phyloP scores from a whole-genome alignment of 768 basidiomycete species.

The Boletus huronensis region DNA sequence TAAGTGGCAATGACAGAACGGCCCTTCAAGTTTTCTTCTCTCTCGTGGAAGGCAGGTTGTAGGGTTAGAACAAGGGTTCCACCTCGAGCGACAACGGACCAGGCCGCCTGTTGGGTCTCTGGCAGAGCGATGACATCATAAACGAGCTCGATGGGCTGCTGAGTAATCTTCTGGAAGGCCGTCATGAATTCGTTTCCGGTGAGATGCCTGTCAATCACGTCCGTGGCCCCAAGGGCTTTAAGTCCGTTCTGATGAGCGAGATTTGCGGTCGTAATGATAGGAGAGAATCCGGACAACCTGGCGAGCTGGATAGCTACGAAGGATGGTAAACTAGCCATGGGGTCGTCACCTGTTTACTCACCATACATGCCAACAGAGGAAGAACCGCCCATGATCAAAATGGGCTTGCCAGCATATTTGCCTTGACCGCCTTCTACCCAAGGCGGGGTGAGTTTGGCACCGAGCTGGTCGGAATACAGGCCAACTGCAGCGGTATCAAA shows the following conservation, averaged over 20 bases:
- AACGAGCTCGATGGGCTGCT: conserved; percentile 15
- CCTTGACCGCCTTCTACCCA: conserved; percentile 31
- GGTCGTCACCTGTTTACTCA: conserved; percentile 15
- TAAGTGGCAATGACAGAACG: conserved; percentile 23
- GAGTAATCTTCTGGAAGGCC: conserved; percentile 26
- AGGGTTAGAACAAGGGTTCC: conserved; percentile 34
- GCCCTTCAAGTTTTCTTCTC: conserved; percentile 13
- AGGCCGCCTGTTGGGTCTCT: conserved; percentile 36
- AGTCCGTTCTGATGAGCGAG: conserved; percentile 28
- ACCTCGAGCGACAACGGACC: conserved; percentile 30
- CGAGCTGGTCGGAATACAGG: conserved; percentile 39
- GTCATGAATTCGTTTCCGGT: conserved; percentile 11
- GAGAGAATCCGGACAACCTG: conserved; percentile 37
- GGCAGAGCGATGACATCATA: conserved; percentile 33
- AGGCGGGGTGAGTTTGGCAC: conserved; percentile 38
- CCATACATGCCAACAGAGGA: conserved; percentile 48
- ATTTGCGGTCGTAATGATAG: conserved; percentile 41
- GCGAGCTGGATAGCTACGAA: conserved; percentile 39
- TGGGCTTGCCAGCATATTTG: conserved; percentile 39
- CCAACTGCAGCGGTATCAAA: conserved; percentile 47
- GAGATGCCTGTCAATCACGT: conserved; percentile 35
- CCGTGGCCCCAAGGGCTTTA: conserved; percentile 38
- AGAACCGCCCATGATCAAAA: conserved; percentile 48
- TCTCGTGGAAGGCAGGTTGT: conserved; percentile 20
- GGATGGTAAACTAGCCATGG: conserved; percentile 1